Base-by-base conservation (phyloP, 768 basidiomycete genomes). In the Pleurotus djamor region DNA sequence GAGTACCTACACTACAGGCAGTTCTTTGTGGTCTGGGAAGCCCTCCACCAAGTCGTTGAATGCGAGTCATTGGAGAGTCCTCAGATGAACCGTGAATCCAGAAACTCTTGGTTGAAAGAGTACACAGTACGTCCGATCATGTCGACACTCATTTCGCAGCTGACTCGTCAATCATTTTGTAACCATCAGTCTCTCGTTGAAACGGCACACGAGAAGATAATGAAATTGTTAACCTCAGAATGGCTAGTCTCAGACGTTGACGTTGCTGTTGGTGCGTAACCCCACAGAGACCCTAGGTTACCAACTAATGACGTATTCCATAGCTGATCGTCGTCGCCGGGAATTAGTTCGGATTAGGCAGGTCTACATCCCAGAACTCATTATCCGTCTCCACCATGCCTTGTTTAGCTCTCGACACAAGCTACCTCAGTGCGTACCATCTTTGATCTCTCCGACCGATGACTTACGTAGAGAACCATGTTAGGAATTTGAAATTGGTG, bases 341-440 rank as follows among this genome's bases (percentile, higher is more conserved):
- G 92, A 96, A 61, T 81, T 96, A 48, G 73, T 83, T 10, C 84
- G 89, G n/a, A 89, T 96, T 54, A 85, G 95, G 44, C 88, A 94
- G 66, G 85, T 96, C 34, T 96, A 89, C 71, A 78, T 97, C 28
- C 96, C 95, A 0, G 94, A 97, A 69, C 79, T 98, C 17, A 84
- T 98, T 64, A 80, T 98, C 63, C 86, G 93, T 17, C 75, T 98
- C 2, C 95, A 98, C 67, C 77, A 82, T 47, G 74, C 89, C 52
- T 74, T 98, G 9, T 81, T 84, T 60, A 73, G 78, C 36, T 92
- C 94, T 4, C 76, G 86, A 6, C 71, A 77, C 8, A 73, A 83
- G 17, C 79, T 94, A 44, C 85, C 88, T 49, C 80, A 83, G 94
- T 91, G 64, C 54, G 87, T 78, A 33, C 33, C n/a, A 43, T 13